These are phyloP conservation scores for Colletotrichum brevisporum DNA, from an alignment of 2,329 filamentous ascomycete species.

Conservation along the genomic window DNA sequence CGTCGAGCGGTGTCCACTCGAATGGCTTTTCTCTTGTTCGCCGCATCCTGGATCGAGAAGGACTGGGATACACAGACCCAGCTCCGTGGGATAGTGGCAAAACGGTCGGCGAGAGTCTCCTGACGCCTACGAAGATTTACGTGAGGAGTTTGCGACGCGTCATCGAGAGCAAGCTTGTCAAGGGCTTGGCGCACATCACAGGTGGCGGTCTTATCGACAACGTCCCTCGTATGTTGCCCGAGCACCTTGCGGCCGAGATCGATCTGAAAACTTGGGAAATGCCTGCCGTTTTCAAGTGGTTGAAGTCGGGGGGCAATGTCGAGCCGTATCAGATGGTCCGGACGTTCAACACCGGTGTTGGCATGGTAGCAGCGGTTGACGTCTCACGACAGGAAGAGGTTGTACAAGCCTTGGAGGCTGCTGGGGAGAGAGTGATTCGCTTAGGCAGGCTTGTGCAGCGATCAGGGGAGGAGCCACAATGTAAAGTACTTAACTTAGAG, in stretches of 20 bases:
- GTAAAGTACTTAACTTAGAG: constrained; percentile 72
- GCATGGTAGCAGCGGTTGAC: constrained; percentile 91
- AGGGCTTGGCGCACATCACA: constrained; percentile 97
- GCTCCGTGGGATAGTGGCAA: constrained; percentile 81
- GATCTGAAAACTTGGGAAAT: constrained; percentile 83
- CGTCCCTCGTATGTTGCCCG: constrained; percentile 91
- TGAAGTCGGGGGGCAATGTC: constrained; percentile 81
- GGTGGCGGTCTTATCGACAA: constrained; percentile 95
- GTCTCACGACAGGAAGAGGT: constrained; percentile 74
- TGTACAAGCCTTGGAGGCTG: constrained; percentile 69
- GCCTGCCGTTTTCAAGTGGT: constrained; percentile 87
- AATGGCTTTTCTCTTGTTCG: constrained; percentile 98
- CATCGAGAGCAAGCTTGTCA: constrained; percentile 75
- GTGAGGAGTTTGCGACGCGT: constrained; percentile 84
- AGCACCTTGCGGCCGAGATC: constrained; percentile 82
- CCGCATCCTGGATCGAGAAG: constrained; percentile 83
- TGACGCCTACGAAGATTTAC: constrained; percentile 95
- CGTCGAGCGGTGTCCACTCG: constrained; percentile 90
- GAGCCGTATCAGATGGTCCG: constrained; percentile 85
- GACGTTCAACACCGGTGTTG: constrained; percentile 95
- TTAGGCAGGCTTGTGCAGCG: constrained; percentile 80
- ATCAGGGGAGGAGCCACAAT: constrained; percentile 55
- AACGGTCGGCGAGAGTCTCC: constrained; percentile 80
- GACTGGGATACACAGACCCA: constrained; percentile 77
- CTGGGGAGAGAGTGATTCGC: constrained; percentile 82